Base-by-base conservation (phyloP, 768 basidiomycete species). In the Pisolithus tinctorius region DNA sequence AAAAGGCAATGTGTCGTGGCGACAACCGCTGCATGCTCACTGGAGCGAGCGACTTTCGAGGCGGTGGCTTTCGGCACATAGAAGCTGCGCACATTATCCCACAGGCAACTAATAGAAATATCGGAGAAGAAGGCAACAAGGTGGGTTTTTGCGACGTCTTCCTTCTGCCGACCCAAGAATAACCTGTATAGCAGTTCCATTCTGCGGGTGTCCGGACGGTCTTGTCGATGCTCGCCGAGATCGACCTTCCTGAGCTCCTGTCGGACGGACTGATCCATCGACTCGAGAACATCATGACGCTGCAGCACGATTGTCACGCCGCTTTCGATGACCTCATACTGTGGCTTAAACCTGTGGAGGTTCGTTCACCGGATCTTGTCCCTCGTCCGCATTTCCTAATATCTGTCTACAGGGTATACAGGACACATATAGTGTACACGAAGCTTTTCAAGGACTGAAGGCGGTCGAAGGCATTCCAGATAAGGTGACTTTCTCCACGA, bases 201-300 rank as follows among this genome's bases (percentile, higher is more conserved):
- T 47, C 59, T 27, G 49, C 52, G 16, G n/a, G 51, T 23, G 50
- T 58, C 4, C 57, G 52, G 39, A 10, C 39, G 20, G 6, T 17
- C 39, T 10, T 40, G 17, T 40, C 39, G n/a, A 40, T n/a, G 16
- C 56, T 61, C 50, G 48, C 54, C 23, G 16, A 29, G 31, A 29
- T 48, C n/a, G 25, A 36, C 34, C 14, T 58, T 16, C 29, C 50
- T 17, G 46, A 55, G 20, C 64, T 67, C 45, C 53, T 70, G 42
- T 54, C 62, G 38, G 69, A 61, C 14, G 39, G 41, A 23, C 50
- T 53, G 37, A 57, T 68, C 16, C 64, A 69, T 55, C 60, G 53
- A 26, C 43, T 58, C 31, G 46, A 55, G 30, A 58, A 59, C 48
- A 39, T 55, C 17, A n/a, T 59, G 23, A 58, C 52, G 10, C 36